Evolutionary conservation across 768 basidiomycete species (phyloP).

Genomic region (Boletus rex-veris): DNA sequence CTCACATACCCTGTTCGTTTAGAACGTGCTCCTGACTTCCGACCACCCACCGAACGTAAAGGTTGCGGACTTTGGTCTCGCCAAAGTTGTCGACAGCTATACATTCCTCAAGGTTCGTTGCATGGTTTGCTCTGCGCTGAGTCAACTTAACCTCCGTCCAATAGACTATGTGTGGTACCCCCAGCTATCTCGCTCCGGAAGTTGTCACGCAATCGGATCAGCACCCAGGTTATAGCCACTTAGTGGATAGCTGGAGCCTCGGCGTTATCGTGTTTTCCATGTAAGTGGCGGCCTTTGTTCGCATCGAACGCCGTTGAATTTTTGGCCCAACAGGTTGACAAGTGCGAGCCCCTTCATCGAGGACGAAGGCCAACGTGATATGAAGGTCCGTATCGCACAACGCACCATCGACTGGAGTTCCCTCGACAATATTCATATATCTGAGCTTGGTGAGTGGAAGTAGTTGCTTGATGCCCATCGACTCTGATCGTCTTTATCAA

Average conservation of each 20-base stretch:
- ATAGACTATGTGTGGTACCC: constrained; percentile 95
- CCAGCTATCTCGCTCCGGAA: constrained; percentile 90
- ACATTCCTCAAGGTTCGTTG: constrained; percentile 68
- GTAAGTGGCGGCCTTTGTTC: constrained; percentile 42
- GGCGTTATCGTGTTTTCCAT: constrained; percentile 94
- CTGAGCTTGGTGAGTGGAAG: constrained; percentile 42
- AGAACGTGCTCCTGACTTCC: constrained; percentile 83
- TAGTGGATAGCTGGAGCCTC: constrained; percentile 95
- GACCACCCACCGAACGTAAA: constrained; percentile 72
- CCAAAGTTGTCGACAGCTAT: constrained; percentile 80
- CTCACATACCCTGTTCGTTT: neutral
- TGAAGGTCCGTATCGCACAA: constrained; percentile 56
- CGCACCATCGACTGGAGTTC: constrained; percentile 61
- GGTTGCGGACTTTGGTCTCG: constrained; percentile 94
- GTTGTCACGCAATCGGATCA: constrained; percentile 64
- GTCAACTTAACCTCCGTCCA: constrained; percentile 1
- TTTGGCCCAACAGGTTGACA: constrained; percentile 55
- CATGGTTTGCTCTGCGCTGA: neutral
- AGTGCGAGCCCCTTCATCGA: constrained; percentile 80
- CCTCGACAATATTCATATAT: constrained; percentile 41
- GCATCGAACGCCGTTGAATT: neutral
- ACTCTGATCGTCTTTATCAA: constrained; percentile 31
- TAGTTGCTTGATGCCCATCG: neutral
- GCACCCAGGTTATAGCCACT: constrained; percentile 71
- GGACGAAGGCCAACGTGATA: constrained; percentile 54